A percentile compares a stretch with the other conserved stretches of the same genome.
Evolutionary conservation across 768 basidiomycete genomes (phyloP).

Genomic region (Boletus fagicola): DNA sequence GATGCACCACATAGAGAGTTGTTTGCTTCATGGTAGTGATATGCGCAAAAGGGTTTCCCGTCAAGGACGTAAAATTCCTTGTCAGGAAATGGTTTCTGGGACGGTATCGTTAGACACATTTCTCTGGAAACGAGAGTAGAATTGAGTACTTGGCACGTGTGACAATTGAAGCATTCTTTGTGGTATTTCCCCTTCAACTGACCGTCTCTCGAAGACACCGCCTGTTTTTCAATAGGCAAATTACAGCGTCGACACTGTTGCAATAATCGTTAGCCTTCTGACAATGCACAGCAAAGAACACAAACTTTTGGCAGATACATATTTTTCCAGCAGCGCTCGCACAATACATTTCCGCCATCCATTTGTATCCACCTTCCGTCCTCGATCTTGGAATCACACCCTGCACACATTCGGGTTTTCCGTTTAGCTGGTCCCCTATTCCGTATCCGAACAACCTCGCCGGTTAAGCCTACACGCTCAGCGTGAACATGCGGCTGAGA

Average conservation of each 20-base stretch:
- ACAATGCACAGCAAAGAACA: not conserved
- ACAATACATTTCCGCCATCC: slow-evolving; percentile 74
- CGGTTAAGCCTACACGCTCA: slow-evolving; percentile 24
- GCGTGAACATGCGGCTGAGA: slow-evolving; percentile 37
- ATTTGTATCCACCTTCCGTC: slow-evolving; percentile 82
- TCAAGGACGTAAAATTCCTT: slow-evolving; percentile 90
- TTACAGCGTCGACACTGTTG: slow-evolving; percentile 83
- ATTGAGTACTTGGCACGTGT: slow-evolving; percentile 65
- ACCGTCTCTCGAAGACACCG: slow-evolving; percentile 88
- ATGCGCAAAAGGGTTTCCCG: slow-evolving; percentile 86
- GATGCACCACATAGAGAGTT: slow-evolving; percentile 80
- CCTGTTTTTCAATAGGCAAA: slow-evolving; percentile 84
- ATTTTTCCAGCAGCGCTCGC: slow-evolving; percentile 92
- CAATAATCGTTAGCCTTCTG: not conserved
- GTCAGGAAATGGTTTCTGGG: slow-evolving; percentile 84
- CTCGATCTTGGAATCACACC: slow-evolving; percentile 67
- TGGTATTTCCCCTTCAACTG: slow-evolving; percentile 97
- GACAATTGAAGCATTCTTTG: slow-evolving; percentile 86
- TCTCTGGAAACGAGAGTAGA: not conserved
- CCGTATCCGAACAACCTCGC: slow-evolving; percentile 32
- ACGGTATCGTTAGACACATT: slow-evolving; percentile 4
- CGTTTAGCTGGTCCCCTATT: slow-evolving; percentile 34
- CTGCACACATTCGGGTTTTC: slow-evolving; percentile 53
- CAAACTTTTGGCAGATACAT: slow-evolving; percentile 91
- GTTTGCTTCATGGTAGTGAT: slow-evolving; percentile 92